Evolutionary conservation across 305 asterid species (phyloP), one percentile per base, ranked within the genome.

Genomic region (Andrographis paniculata): DNA sequence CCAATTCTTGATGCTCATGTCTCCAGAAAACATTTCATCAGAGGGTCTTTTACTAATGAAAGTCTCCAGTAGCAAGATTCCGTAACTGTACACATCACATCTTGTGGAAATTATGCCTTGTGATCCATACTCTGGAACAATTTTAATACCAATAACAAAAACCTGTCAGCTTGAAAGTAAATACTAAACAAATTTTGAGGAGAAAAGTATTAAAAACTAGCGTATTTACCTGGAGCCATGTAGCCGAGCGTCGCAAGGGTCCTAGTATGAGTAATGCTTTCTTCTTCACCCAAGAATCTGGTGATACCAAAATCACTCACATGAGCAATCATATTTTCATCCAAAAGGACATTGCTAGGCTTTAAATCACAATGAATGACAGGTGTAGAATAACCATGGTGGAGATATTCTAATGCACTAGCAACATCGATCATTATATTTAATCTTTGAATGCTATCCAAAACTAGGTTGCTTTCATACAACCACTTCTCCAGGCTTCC

Each of bases 401-500:
- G 57, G 10, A 52, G 57, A 52, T 50, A 52, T 37, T 52, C 57
- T 30, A 52, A 52, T 8, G 57, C 57, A 39, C 57, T 19, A 6
- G 47, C 57, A n/a, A 39, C 57, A 21, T 52, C 57, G 14, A 52
- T 52, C 57, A 52, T 38, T 52, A 39, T 12, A 38, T 52, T 37
- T 37, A 52, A 24, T 39, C 47, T 38, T 9, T 38, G 57, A 15
- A 19, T 14, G 20, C 19, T 15, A 13, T 52, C 38, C 9, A 52
- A 52, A 6, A 23, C 21, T 18, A 12, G 13, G 1, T 37, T 20
- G 0, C 20, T 24, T 0, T 17, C 36, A 9, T 51, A 18, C 10
- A 51, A 12, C 33, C 46, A 51, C 16, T 51, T 51, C 46, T 51
- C 56, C 12, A 51, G 15, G 20, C 36, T 51, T 14, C 56, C 37